Percentiles rank a stretch among this genome's conserved stretches.
Conservation (phyloP, 768 basidiomycete species). For the Rhodotorula graminis region DNA sequence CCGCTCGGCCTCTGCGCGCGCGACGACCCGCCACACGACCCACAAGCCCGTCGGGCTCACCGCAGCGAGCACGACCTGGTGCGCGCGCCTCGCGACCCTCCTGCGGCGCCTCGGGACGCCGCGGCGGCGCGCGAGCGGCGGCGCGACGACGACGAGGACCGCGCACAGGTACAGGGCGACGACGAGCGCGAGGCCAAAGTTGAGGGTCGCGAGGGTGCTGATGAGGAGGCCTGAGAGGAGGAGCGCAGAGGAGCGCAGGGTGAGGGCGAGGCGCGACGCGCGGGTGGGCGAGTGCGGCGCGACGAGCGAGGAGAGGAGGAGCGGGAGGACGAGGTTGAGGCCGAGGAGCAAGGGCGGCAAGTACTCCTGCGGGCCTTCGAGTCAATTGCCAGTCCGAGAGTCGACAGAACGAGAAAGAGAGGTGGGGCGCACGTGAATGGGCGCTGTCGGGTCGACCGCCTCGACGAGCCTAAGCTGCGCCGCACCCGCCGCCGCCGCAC, state of each 20-base stretch:
- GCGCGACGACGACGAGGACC: conserved; percentile 54
- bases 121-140: neutral
- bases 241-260: conserved; percentile 70
- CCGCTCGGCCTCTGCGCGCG: neutral
- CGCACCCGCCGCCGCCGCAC: conserved; percentile 12
- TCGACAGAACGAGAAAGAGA: neutral
- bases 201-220: conserved; percentile 78
- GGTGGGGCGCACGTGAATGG: neutral
- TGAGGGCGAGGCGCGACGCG: conserved; percentile 39
- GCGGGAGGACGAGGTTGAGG: conserved; percentile 24
- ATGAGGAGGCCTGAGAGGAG: conserved; percentile 81
- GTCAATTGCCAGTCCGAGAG: neutral
- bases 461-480: conserved; percentile 12
- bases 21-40: conserved; percentile 52
- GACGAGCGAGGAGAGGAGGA: conserved; percentile 14
- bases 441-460: conserved; percentile 7
- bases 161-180: conserved; percentile 63
- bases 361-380: neutral
- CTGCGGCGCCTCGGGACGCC: conserved; percentile 54
- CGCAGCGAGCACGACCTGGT: conserved; percentile 45
- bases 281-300: conserved; percentile 9
- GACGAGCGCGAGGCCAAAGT: conserved; percentile 79
- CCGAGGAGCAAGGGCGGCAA: conserved; percentile 5
- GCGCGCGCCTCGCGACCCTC: conserved; percentile 57
- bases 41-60: conserved; percentile 52